Evolutionary conservation across 495 filamentous ascomycete species (phyloP).

Genomic region (Thermochaetoides thermophila): DNA sequence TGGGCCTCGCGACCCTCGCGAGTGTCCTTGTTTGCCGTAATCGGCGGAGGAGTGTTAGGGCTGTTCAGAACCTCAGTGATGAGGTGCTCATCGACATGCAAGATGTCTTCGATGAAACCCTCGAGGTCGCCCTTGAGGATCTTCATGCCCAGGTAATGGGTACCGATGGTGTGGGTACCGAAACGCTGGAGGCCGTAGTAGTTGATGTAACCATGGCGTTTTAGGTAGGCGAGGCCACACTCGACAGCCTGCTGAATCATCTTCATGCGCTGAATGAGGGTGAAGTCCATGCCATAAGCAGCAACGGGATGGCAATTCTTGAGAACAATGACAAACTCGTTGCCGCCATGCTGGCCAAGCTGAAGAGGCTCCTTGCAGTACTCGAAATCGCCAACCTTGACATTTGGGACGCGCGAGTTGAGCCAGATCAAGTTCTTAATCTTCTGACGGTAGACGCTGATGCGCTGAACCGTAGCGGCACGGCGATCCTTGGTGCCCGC

Average conservation of each 20-base stretch:
- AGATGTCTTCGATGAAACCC: slow-evolving; percentile 57
- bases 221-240: slow-evolving; percentile 38
- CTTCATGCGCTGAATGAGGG: slow-evolving; percentile 23
- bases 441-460: slow-evolving; percentile 52
- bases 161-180: slow-evolving; percentile 67
- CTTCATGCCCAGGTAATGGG: slow-evolving; percentile 66
- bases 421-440: slow-evolving; percentile 46
- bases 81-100: slow-evolving; percentile 35
- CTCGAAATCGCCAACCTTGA: slow-evolving; percentile 63
- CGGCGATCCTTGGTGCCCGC: slow-evolving; percentile 91
- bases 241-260: slow-evolving; percentile 23
- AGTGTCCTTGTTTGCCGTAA: neutral
- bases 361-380: slow-evolving; percentile 54
- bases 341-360: slow-evolving; percentile 72
- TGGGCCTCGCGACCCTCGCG: too few species aligned
- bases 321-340: slow-evolving; percentile 83
- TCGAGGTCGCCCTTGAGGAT: slow-evolving; percentile 70
- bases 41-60: neutral
- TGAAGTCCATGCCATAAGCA: slow-evolving; percentile 27
- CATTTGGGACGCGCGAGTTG: slow-evolving; percentile 44
- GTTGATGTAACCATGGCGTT: slow-evolving; percentile 71
- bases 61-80: slow-evolving; percentile 12
- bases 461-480: slow-evolving; percentile 74
- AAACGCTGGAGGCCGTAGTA: slow-evolving; percentile 95
- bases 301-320: slow-evolving; percentile 59